Base-by-base conservation (phyloP, 495 filamentous ascomycete genomes). In the Tuber calosporum region DNA sequence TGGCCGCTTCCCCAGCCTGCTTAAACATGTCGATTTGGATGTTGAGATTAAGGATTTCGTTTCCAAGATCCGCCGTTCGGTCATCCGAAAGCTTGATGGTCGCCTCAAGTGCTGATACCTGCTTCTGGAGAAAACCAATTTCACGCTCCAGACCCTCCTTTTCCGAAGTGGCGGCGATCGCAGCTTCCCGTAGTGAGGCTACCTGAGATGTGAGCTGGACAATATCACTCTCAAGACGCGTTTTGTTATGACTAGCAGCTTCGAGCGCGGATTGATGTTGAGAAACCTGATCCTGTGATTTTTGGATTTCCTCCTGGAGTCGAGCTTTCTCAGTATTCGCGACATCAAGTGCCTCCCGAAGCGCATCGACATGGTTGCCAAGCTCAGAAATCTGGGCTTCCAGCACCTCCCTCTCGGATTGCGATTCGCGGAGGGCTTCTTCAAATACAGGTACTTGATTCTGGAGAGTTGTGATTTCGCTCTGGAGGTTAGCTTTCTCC, bases 301-400 rank as follows among this genome's bases (percentile, higher is more conserved):
- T 22, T 5, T 5, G 43, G n/a, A 48, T 48, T 48, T 48, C 43
- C 20, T 48, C 43, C n/a, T 48, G 43, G 43, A 48, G 43, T 48
- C 17, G 20, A 48, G 43, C 43, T n/a, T n/a, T 48, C 43, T 48
- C 43, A 0, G 45, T 69, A 22, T 66, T 74, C 1, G 75, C 73
- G 37, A 30, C 34, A 41, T 66, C 40, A n/a, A 69, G 74, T 22
- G 69, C 69, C 17, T 71, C 72, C 39, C 79, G 42, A 45, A 81
- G 67, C 26, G 34, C 39, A 20, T 70, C 26, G 41, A 80, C 77
- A 42, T 74, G 66, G 41, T 67, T 38, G 34, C 38, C 40, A 70
- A 80, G 78, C 40, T 74, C 69, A 43, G 70, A 22, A 72, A 79
- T 30, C 17, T 79, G 73, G 20, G 30, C 43, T 67, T 79, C 40